Evolutionary conservation across 2,329 filamentous ascomycete species (phyloP).

Genomic region (Claviceps quebecensis): DNA sequence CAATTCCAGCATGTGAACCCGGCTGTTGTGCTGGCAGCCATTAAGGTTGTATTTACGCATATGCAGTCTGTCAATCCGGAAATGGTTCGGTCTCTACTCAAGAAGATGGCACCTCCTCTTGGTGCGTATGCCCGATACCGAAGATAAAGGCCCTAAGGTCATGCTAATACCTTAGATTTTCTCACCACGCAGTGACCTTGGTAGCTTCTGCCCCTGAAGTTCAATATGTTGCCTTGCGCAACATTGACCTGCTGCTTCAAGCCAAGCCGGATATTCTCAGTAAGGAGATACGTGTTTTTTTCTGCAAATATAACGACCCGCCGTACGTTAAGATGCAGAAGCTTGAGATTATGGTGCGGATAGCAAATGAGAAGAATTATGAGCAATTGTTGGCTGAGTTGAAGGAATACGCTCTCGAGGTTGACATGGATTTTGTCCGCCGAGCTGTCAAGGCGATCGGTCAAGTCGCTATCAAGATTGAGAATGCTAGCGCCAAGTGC

Average conservation of each 20-base stretch:
- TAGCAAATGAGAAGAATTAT: slow-evolving; percentile 93
- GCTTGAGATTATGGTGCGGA: slow-evolving; percentile 97
- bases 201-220: slow-evolving; percentile 94
- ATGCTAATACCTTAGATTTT: neutral
- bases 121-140: slow-evolving; percentile 36
- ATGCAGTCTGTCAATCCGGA: slow-evolving; percentile 76
- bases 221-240: slow-evolving; percentile 89
- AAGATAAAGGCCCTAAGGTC: neutral
- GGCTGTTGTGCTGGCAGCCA: slow-evolving; percentile 89
- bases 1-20: slow-evolving; percentile 99
- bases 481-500: slow-evolving; percentile 85
- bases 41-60: slow-evolving; percentile 94
- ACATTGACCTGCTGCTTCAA: slow-evolving; percentile 90
- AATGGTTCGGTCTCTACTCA: slow-evolving; percentile 70
- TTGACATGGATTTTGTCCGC: slow-evolving; percentile 97
- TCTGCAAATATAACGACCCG: slow-evolving; percentile 99
- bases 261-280: slow-evolving; percentile 93
- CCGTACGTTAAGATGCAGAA: slow-evolving; percentile 97
- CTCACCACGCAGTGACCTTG: slow-evolving; percentile 57
- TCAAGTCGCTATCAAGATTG: slow-evolving; percentile 97
- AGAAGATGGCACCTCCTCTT: slow-evolving; percentile 96
- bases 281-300: slow-evolving; percentile 96
- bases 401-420: slow-evolving; percentile 94
- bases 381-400: slow-evolving; percentile 88
- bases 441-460: slow-evolving; percentile 92